phyloP scores from a whole-genome alignment of 2,329 filamentous ascomycete species.

The Pyrenochaeta sp. region DNA sequence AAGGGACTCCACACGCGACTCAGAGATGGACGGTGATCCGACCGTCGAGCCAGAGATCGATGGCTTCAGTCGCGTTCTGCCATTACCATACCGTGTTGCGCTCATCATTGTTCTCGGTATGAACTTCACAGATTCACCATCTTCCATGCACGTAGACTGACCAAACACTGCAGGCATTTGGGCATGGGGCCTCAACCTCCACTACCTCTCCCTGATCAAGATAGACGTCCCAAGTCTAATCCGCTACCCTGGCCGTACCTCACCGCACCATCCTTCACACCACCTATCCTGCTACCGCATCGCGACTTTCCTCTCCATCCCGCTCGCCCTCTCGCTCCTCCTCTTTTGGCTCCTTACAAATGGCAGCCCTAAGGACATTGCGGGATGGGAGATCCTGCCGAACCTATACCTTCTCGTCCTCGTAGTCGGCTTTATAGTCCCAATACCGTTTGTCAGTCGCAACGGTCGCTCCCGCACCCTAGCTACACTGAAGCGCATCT shows the following conservation, averaged over 20 bases:
- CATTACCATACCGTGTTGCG: conserved; percentile 87
- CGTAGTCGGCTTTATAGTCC: conserved; percentile 74
- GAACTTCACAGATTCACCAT: conserved; percentile 23
- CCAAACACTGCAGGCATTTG: conserved; percentile 72
- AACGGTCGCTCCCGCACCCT: conserved; percentile 79
- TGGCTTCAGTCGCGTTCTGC: conserved; percentile 85
- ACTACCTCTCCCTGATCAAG: conserved; percentile 79
- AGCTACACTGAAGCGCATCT: conserved; percentile 77
- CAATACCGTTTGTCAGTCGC: conserved; percentile 73
- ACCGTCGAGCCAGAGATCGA: conserved; percentile 75
- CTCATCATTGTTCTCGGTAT: conserved; percentile 85
- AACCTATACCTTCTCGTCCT: conserved; percentile 82
- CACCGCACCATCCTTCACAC: conserved; percentile 74
- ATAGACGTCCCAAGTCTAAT: conserved; percentile 90
- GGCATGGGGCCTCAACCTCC: conserved; percentile 93
- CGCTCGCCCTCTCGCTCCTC: conserved; percentile 75
- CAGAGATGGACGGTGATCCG: conserved; percentile 75
- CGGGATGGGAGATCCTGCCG: conserved; percentile 84
- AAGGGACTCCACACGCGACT: conserved; percentile 27
- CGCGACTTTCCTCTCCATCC: conserved; percentile 76
- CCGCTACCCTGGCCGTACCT: conserved; percentile 80
- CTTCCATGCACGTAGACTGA: not conserved
- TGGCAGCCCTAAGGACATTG: conserved; percentile 72
- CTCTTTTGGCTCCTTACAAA: conserved; percentile 86
- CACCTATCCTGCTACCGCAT: conserved; percentile 87